Conservation (phyloP, 169 alveolate species). For the Blepharisma undulans region DNA sequence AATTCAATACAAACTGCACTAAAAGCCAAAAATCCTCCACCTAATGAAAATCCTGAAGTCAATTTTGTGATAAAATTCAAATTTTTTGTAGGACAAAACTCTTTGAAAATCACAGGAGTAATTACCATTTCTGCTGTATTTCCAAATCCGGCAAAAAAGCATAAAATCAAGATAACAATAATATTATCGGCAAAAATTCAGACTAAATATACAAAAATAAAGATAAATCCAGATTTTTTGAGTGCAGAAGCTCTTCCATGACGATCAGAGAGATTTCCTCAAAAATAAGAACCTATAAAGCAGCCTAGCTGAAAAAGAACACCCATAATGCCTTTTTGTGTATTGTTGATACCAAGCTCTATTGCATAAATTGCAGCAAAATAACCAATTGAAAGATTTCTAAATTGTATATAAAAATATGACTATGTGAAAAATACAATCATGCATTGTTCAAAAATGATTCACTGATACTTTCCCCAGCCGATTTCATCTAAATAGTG, state of each 20-base stretch:
- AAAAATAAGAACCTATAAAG: slow-evolving; percentile 20
- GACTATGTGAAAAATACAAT: neutral
- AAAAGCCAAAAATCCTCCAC: slow-evolving; percentile 2
- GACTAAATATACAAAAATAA: neutral
- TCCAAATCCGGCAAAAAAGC: neutral
- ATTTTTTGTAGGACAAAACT: slow-evolving; percentile 14
- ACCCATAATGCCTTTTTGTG: neutral
- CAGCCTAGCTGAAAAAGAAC: neutral
- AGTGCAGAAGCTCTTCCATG: slow-evolving; percentile 16
- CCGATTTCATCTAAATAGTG: neutral
- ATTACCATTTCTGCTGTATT: neutral
- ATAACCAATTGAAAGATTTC: neutral
- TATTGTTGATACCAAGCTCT: neutral
- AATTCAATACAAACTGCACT: neutral
- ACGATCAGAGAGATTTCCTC: slow-evolving; percentile 22
- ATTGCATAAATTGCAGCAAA: neutral
- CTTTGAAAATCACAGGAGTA: neutral
- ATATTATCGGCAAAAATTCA: slow-evolving; percentile 3
- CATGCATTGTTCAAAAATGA: neutral
- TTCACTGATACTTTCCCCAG: neutral
- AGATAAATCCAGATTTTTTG: neutral
- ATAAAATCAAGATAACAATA: neutral
- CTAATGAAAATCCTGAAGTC: neutral
- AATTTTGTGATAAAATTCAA: neutral
- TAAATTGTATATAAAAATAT: neutral